Evolutionary conservation across 129 eudicot genomes (phyloP), one percentile per base, ranked within the genome.

Genomic region (Saposhnikovia divaricata): DNA sequence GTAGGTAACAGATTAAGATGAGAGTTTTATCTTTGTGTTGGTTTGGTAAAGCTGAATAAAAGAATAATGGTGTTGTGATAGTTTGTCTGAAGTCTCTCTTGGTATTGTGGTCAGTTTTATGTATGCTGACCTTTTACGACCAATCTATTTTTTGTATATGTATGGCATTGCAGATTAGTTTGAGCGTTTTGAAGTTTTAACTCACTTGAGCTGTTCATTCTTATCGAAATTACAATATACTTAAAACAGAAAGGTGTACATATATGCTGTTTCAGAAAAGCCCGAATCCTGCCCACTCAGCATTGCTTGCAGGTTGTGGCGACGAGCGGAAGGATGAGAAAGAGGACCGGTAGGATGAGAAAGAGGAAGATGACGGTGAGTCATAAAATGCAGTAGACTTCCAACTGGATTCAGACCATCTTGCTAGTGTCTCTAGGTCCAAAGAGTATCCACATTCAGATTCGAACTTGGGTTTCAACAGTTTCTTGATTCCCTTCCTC

Each of bases 341-440:
- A 6, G 90, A 88, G 0, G 90, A 88, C 72, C 72, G 82, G 61
- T 74, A 70, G 16, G 94, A 89, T 27, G 90, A 88, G 61, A 87
- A 86, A 4, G 90, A 86, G 27, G 91, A 78, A 18, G 90, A 88
- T 70, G 77, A 57, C 6, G 89, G 86, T 2, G 88, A 87, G 48
- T 80, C 84, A 37, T 72, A 74, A 48, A 87, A 83, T 38, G 91
- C 84, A 13, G 90, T 84, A 14, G 93, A 84, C 82, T 79, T 90
- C 48, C 83, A 63, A 77, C 87, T 83, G 21, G 91, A 88, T 76
- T 79, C 70, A 13, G 96, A 90, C 93, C 93, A 88, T 51, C 85
- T 81, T 0, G 93, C 85, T 76, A 80, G 23, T 16, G 76, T 72
- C 76, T 87, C 97, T 38, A 88, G 66, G 47, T 91, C 92, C 68